A percentile compares a stretch with the other conserved stretches of the same genome.
These are phyloP conservation scores for Podaxis sp. DNA, from an alignment of 768 basidiomycete genomes.

Conservation along the genomic window DNA sequence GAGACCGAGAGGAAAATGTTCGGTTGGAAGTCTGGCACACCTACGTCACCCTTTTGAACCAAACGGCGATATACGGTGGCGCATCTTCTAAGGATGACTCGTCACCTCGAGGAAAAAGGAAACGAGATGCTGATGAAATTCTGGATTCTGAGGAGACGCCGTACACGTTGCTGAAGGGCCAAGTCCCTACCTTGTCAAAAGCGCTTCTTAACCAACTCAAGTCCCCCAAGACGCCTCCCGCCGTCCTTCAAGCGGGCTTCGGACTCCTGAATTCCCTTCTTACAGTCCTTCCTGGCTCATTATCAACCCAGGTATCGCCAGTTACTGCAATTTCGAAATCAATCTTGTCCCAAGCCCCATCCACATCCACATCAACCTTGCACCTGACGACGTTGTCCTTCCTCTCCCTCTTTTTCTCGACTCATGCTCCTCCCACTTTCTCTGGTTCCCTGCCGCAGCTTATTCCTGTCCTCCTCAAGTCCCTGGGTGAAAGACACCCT, in stretches of 20 bases:
- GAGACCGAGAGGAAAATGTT: slow-evolving; percentile 94
- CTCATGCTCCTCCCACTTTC: slow-evolving; percentile 64
- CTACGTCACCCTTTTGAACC: slow-evolving; percentile 77
- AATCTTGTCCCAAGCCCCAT: slow-evolving; percentile 65
- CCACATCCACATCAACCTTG: slow-evolving; percentile 77
- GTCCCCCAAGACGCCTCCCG: slow-evolving; percentile 71
- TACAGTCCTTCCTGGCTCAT: slow-evolving; percentile 78
- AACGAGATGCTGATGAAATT: slow-evolving; percentile 69
- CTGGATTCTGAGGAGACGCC: slow-evolving; percentile 79
- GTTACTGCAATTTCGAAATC: slow-evolving; percentile 65
- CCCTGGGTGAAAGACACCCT: slow-evolving; percentile 81
- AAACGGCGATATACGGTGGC: slow-evolving; percentile 80
- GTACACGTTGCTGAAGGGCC: slow-evolving; percentile 65
- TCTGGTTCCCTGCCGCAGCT: slow-evolving; percentile 60
- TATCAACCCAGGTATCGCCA: slow-evolving; percentile 65
- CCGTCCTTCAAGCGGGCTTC: slow-evolving; percentile 86
- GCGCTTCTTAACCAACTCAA: slow-evolving; percentile 85
- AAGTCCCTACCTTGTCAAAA: slow-evolving; percentile 79
- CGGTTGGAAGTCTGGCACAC: slow-evolving; percentile 90
- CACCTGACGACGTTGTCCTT: slow-evolving; percentile 86
- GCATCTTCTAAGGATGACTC: slow-evolving; percentile 49
- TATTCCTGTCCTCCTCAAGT: slow-evolving; percentile 72
- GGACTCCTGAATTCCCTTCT: slow-evolving; percentile 73
- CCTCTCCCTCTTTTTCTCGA: slow-evolving; percentile 77
- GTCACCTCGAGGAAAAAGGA: slow-evolving; percentile 65